Conservation (phyloP, 352 stramenopile genomes). For the Phytophthora rubi region DNA sequence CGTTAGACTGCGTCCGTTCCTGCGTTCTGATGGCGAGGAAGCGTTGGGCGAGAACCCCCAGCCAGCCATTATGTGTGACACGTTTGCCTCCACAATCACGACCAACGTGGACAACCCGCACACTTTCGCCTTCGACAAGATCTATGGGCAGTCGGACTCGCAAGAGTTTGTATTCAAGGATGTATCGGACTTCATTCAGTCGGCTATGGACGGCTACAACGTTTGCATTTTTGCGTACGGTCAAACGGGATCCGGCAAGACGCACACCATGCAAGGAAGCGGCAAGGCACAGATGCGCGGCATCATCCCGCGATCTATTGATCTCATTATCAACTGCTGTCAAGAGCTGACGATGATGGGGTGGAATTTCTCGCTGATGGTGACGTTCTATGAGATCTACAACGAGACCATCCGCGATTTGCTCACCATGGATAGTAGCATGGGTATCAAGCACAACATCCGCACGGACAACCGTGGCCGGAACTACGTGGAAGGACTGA, state of each 20-base stretch:
- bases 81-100: slow-evolving; percentile 74
- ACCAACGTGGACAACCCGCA: slow-evolving; percentile 76
- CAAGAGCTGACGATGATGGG: slow-evolving; percentile 76
- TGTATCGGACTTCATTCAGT: slow-evolving; percentile 90
- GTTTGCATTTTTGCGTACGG: slow-evolving; percentile 99
- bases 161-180: slow-evolving; percentile 97
- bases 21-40: slow-evolving; percentile 85
- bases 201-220: slow-evolving; percentile 98
- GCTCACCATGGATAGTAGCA: slow-evolving; percentile 69
- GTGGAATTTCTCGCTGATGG: slow-evolving; percentile 97
- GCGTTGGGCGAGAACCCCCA: slow-evolving; percentile 48
- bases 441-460: slow-evolving; percentile 74
- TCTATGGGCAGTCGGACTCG: slow-evolving; percentile 95
- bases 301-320: slow-evolving; percentile 98
- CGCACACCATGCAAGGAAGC: slow-evolving; percentile 99
- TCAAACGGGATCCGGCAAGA: slow-evolving; percentile 98
- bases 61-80: slow-evolving; percentile 68
- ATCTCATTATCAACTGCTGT: slow-evolving; percentile 89
- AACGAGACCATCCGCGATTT: slow-evolving; percentile 99
- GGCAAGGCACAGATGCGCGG: slow-evolving; percentile 95
- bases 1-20: slow-evolving; percentile 92
- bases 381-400: slow-evolving; percentile 99
- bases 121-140: slow-evolving; percentile 98
- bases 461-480: slow-evolving; percentile 81
- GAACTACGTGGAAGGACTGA: slow-evolving; percentile 92